phyloP scores from a whole-genome alignment of 495 filamentous ascomycete genomes.

The Penicillium cinerascens region DNA sequence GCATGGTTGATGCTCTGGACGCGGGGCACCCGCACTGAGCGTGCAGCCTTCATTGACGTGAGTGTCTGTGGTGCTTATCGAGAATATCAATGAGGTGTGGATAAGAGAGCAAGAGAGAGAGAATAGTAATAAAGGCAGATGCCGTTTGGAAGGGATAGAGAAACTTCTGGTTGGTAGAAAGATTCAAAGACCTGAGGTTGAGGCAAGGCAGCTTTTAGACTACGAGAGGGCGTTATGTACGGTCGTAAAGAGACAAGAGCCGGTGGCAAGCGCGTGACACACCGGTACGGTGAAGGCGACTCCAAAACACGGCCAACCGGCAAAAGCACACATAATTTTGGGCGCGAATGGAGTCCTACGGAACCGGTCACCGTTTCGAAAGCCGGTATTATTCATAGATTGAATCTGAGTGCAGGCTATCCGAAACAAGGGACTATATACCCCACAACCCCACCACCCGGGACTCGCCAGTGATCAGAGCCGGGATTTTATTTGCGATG shows the following conservation, averaged over 20 bases:
- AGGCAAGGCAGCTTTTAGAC: slow-evolving; percentile 8
- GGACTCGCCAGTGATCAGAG: not conserved
- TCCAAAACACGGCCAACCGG: slow-evolving; percentile 1
- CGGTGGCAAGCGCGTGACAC: slow-evolving; percentile 24
- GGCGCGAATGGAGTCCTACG: not conserved
- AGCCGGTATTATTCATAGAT: slow-evolving; percentile 10
- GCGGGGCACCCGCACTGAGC: slow-evolving; percentile 29
- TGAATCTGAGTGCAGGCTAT: not conserved
- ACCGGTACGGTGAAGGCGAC: slow-evolving; percentile 21
- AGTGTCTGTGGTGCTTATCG: not conserved
- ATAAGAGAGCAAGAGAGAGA: not conserved
- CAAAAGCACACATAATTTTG: not conserved
- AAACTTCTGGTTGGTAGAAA: not conserved
- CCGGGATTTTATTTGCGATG: not conserved
- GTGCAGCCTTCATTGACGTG: slow-evolving; percentile 32
- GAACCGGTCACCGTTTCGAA: not conserved
- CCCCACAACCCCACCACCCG: slow-evolving; percentile 9
- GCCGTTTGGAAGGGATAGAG: not conserved
- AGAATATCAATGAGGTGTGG: not conserved
- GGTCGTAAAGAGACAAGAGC: slow-evolving; percentile 4
- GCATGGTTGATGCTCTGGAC: slow-evolving; percentile 13
- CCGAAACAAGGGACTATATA: slow-evolving; percentile 3
- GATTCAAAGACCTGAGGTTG: slow-evolving; percentile 7
- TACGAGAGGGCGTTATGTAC: slow-evolving; percentile 9
- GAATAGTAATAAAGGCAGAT: not conserved